These are phyloP conservation scores for Aspergillaceae sp. DNA, from an alignment of 2,329 filamentous ascomycete species.

Conservation along the genomic window DNA sequence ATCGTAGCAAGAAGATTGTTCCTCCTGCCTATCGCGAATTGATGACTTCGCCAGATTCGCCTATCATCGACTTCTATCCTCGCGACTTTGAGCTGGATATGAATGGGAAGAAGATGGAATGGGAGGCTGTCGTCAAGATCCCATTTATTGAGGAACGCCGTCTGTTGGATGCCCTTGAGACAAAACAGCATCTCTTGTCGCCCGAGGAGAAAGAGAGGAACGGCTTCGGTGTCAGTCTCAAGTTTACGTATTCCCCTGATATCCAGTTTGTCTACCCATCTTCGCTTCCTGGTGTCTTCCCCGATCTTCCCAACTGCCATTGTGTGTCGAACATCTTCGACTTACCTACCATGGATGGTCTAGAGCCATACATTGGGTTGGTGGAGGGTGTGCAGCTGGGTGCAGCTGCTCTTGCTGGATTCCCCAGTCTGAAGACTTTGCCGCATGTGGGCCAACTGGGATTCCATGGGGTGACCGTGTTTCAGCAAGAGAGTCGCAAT, in stretches of 20 bases:
- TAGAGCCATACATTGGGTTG: slow-evolving; percentile 76
- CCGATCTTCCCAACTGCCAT: slow-evolving; percentile 74
- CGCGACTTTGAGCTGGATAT: slow-evolving; percentile 96
- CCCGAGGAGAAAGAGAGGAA: slow-evolving; percentile 75
- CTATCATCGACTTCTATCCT: slow-evolving; percentile 97
- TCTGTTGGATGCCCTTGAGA: slow-evolving; percentile 73
- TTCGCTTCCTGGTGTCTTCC: slow-evolving; percentile 80
- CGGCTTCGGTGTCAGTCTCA: slow-evolving; percentile 81
- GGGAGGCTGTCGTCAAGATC: slow-evolving; percentile 98
- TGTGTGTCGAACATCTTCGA: slow-evolving; percentile 97
- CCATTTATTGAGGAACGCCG: slow-evolving; percentile 94
- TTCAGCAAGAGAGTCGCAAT: slow-evolving; percentile 91
- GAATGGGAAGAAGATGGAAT: slow-evolving; percentile 99
- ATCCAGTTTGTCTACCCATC: slow-evolving; percentile 78
- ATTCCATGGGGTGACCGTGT: slow-evolving; percentile 87
- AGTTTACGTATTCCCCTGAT: slow-evolving; percentile 77
- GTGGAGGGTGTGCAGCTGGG: slow-evolving; percentile 78
- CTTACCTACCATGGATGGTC: slow-evolving; percentile 79
- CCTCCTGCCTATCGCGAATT: slow-evolving; percentile 77
- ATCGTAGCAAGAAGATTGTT: slow-evolving; percentile 95
- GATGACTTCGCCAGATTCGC: slow-evolving; percentile 83
- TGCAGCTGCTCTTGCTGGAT: slow-evolving; percentile 76
- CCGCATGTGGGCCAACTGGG: slow-evolving; percentile 73
- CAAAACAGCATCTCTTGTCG: slow-evolving; percentile 69
- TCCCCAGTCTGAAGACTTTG: slow-evolving; percentile 80